Conservation (phyloP, 2,329 filamentous ascomycete species). For the Diplodia intermedia region DNA sequence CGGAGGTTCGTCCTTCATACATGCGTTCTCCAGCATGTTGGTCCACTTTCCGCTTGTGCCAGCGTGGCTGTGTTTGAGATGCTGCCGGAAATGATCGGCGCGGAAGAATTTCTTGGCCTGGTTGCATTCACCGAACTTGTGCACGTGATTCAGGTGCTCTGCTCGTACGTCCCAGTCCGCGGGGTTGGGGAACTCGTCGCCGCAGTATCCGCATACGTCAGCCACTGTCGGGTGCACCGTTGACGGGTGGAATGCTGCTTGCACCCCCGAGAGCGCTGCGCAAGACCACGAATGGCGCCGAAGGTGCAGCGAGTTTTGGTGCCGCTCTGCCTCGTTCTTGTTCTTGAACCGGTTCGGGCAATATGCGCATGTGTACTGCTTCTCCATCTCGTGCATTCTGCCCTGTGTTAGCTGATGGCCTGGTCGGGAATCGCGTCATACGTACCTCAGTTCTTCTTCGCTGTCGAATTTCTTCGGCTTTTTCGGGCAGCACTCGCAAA, state of each 20-base stretch:
- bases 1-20: slow-evolving; percentile 87
- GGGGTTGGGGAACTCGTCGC: slow-evolving; percentile 86
- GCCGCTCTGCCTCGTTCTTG: slow-evolving; percentile 96
- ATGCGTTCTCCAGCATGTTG: slow-evolving; percentile 95
- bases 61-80: slow-evolving; percentile 96
- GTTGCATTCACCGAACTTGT: slow-evolving; percentile 98
- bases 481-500: slow-evolving; percentile 96
- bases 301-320: slow-evolving; percentile 93
- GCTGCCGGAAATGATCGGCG: slow-evolving; percentile 96
- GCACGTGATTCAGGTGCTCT: slow-evolving; percentile 84
- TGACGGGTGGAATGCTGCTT: slow-evolving; percentile 87
- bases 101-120: slow-evolving; percentile 98
- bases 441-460: slow-evolving; percentile 82
- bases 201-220: slow-evolving; percentile 94
- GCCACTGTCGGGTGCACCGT: slow-evolving; percentile 65
- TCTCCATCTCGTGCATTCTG: slow-evolving; percentile 89
- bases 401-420: slow-evolving; percentile 30
- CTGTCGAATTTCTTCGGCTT: slow-evolving; percentile 96
- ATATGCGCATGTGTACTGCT: slow-evolving; percentile 92
- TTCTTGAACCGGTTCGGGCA: slow-evolving; percentile 98
- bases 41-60: slow-evolving; percentile 99
- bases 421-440: neutral
- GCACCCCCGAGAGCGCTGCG: slow-evolving; percentile 74
- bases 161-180: slow-evolving; percentile 88
- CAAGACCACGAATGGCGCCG: slow-evolving; percentile 97